Evolutionary conservation across 345 rosid species (phyloP), one percentile per base, ranked within the genome.

Genomic region (Lepidium didymum): DNA sequence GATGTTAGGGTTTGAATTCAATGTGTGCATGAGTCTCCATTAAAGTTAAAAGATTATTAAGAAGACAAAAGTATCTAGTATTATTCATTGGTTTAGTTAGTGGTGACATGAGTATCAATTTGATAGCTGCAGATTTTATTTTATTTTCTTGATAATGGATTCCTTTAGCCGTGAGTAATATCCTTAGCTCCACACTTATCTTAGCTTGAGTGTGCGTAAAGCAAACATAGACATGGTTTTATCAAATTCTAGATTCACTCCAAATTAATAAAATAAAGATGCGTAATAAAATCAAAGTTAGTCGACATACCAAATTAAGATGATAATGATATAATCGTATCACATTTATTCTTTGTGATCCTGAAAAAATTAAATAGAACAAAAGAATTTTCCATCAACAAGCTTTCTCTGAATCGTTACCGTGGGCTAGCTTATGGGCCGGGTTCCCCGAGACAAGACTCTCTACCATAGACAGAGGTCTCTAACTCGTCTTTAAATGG

Each of bases 1-100:
- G 46, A 74, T 74, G 67, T 61, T 54, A 19, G 49, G 59, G 55
- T 49, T 64, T 65, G 72, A 73, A 65, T 49, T 46, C 40, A 56
- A 57, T 49, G 46, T 40, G 34, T 64, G 58, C 55, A 56, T 16
- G 67, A 58, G 59, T 21, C 61, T 49, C 54, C 65, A 54, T 45
- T 27, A 4, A 34, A 35, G 25, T 50, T 25, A 4, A 53, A 61
- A 33, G 16, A 53, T 41, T 53, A 6, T 33, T 33, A 18, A 36
- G 29, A 23, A 70, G 14, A 62, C 55, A 45, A 46, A 7, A 34
- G 5, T 14, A n/a, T 18, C 4, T 34, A 16, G 8, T 1, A 15
- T 4, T 12, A 16, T 52, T 12, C 8, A 8, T 61, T 35, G 37
- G 45, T 21, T 37, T 61, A 62, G 65, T 50, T 61, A 62, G 65